Base-by-base conservation (phyloP, 495 filamentous ascomycete genomes). In the Lindgomyces ingoldianus region DNA sequence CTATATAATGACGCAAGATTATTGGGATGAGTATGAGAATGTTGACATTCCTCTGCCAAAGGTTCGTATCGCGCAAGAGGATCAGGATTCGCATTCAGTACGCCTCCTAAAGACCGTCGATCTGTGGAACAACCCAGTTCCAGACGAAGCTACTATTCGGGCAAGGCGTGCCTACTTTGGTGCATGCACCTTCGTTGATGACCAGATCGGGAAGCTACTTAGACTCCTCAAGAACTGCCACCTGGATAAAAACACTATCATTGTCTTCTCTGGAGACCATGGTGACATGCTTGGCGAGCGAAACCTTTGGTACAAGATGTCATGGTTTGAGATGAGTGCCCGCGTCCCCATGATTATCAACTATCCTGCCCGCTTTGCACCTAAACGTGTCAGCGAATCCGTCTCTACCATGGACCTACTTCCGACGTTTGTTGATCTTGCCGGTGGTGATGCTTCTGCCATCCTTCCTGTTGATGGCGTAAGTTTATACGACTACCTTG, bases 241-340 rank as follows among this genome's bases (percentile, higher is more conserved):
- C 0, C 79, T 96, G 46, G 85, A 85, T 53, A 84, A 93, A 18
- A 83, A 94, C 73, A 95, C 91, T 4, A 90, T 96, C 58, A 79
- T 96, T 49, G 80, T 95, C 49, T 96, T 96, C 76, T 90, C 85
- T 51, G 89, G 91, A 50, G 91, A 96, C 68, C 91, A 96, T 73
- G 91, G 91, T 55, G 91, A 96, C 73, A 95, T 95, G 91, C 84
- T 96, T 9, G 91, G 91, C 36, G 91, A 96, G 76, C 83, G 91
- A 24, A 89, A 89, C 0, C 76, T 96, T 39, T 96, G 91, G 91
- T 96, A 96, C 80, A 96, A 96, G 80, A 96, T 96, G 91, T 87
- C 81, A 64, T 96, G 90, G 80, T 93, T 89, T 69, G 91, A 96
- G 79, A 84, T 84, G 27, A 92, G 89, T 6, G 88, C 87, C 27